A percentile compares a stretch with the other conserved stretches of the same genome.
These are phyloP conservation scores for Phalaenopsis hybrid DNA, from an alignment of 116 monocot genomes.

Conservation along the genomic window DNA sequence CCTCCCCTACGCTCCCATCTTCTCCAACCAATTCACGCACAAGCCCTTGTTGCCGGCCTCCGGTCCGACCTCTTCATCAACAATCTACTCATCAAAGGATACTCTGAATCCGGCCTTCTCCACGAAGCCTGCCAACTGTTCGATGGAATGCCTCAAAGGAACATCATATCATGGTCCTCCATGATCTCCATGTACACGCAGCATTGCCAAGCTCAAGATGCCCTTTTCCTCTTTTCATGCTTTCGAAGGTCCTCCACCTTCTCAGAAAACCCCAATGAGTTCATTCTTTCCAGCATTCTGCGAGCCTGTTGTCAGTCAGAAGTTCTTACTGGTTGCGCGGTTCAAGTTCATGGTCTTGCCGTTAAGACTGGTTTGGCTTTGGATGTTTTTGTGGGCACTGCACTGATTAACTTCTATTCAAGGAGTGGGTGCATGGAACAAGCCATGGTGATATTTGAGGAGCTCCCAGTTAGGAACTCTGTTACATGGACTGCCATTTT, in stretches of 20 bases:
- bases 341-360: conserved; percentile 42
- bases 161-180: conserved; percentile 70
- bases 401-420: conserved; percentile 55
- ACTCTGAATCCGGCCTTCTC: conserved; percentile 28
- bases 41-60: conserved; percentile 34
- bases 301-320: conserved; percentile 46
- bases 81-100: conserved; percentile 57
- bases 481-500: conserved; percentile 78
- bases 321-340: conserved; percentile 9
- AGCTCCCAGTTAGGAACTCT: conserved; percentile 48
- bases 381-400: conserved; percentile 67
- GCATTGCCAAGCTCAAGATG: conserved; percentile 20
- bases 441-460: conserved; percentile 34
- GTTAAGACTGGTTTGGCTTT: conserved; percentile 32
- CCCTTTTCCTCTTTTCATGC: conserved; percentile 31
- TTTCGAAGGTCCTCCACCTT: conserved; percentile 26
- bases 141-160: conserved; percentile 56
- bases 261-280: conserved; percentile 42
- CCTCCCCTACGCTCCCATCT: not conserved
- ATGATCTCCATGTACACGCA: conserved; percentile 59
- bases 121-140: conserved; percentile 37
- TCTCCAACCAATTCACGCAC: conserved; percentile 38
- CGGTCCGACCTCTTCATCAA: conserved; percentile 38
- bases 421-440: conserved; percentile 49
- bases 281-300: conserved; percentile 65